phyloP scores from a whole-genome alignment of 2,329 filamentous ascomycete genomes.

The Tolypocladium endophyticum region DNA sequence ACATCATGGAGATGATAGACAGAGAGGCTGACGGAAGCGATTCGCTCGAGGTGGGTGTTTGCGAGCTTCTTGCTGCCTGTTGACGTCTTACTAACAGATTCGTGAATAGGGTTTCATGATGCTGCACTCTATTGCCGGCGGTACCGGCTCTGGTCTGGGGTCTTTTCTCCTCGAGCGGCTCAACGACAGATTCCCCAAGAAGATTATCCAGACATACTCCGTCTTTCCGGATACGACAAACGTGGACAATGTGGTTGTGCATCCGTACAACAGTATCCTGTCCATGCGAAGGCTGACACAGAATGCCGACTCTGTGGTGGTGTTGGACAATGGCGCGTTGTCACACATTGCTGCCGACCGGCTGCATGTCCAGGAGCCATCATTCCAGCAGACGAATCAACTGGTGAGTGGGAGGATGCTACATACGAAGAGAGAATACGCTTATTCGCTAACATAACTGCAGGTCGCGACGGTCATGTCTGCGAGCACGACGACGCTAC shows the following conservation, averaged over 20 bases:
- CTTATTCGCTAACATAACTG: neutral
- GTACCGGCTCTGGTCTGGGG: constrained; percentile 90
- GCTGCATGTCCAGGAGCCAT: constrained; percentile 88
- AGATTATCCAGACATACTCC: constrained; percentile 97
- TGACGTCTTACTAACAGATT: constrained; percentile 17
- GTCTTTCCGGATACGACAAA: constrained; percentile 93
- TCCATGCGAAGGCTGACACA: constrained; percentile 85
- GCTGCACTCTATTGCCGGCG: constrained; percentile 93
- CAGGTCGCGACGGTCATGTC: constrained; percentile 95
- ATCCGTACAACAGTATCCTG: constrained; percentile 94
- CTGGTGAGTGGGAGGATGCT: constrained; percentile 42
- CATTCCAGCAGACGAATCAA: constrained; percentile 96
- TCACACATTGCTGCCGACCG: constrained; percentile 90
- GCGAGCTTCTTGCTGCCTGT: neutral
- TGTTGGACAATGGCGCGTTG: constrained; percentile 89
- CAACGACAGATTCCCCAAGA: constrained; percentile 97
- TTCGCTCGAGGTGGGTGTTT: constrained; percentile 67
- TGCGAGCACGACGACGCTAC: constrained; percentile 87
- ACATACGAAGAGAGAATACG: neutral
- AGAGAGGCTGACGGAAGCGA: constrained; percentile 96
- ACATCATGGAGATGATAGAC: constrained; percentile 99
- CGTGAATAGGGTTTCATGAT: constrained; percentile 78
- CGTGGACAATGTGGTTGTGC: constrained; percentile 83
- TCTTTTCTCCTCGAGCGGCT: constrained; percentile 90
- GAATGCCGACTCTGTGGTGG: constrained; percentile 95